Percentiles rank a stretch among this genome's conserved stretches.
These are phyloP conservation scores for Rhizoclosmatium sp. DNA, from an alignment of 192 early-diverging fungal species.

Conservation along the genomic window DNA sequence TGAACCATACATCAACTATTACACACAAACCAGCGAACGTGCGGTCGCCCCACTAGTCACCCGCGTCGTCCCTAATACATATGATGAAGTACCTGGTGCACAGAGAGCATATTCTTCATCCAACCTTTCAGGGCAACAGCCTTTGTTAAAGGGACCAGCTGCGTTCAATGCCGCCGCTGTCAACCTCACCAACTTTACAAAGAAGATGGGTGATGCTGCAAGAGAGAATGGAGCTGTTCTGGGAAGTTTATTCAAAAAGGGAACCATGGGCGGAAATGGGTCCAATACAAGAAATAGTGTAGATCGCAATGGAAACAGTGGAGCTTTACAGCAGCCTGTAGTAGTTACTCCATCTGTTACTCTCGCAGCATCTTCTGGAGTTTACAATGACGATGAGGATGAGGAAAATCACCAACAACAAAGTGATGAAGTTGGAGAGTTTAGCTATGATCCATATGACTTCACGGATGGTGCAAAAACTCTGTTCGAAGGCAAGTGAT, in stretches of 20 bases:
- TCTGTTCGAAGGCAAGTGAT: constrained; percentile 45
- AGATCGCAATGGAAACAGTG: too few relatives aligned
- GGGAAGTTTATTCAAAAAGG: neutral
- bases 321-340: too few relatives aligned
- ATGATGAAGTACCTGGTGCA: too few relatives aligned
- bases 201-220: neutral
- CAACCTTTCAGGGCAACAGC: too few relatives aligned
- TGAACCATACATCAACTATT: constrained; percentile 55
- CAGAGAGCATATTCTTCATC: too few relatives aligned
- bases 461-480: constrained; percentile 46
- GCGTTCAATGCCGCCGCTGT: neutral
- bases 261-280: neutral
- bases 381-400: too few relatives aligned
- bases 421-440: constrained; percentile 31
- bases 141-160: too few relatives aligned
- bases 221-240: neutral
- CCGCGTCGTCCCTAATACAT: neutral
- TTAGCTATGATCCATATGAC: constrained; percentile 60
- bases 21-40: constrained; percentile 44
- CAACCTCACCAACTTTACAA: constrained; percentile 26
- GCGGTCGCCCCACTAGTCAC: constrained; percentile 4
- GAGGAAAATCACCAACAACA: neutral
- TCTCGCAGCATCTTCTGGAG: too few relatives aligned
- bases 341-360: too few relatives aligned
- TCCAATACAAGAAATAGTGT: neutral